Evolutionary conservation across 345 rosid species (phyloP), one percentile per base, ranked within the genome.

Genomic region (Acer campestre): DNA sequence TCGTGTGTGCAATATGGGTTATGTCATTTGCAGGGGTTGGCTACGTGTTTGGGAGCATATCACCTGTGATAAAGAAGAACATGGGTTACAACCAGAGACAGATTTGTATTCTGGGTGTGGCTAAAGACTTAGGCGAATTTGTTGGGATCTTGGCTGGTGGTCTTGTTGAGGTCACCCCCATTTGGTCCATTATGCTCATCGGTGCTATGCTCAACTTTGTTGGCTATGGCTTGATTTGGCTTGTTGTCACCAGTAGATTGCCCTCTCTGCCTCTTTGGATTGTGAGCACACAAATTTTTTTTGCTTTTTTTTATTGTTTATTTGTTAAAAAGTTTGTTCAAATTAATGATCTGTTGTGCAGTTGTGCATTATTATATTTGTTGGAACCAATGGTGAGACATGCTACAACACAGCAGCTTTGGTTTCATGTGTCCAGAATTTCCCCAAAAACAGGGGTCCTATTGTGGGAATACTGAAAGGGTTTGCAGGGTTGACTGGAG

Each of bases 401-500:
- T 94, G 88, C 88, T 93, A 84, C 92, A 94, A 94, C 76, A 93
- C 98, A 46, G 92, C 82, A 20, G 78, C 97, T 53, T 86, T 93
- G 2, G 97, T 94, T 65, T 94, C 98, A 27, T 90, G 94, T 16
- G 91, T 94, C 17, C 97, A 89, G 81, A 94, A 93, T 88, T 91
- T 94, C 83, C 98, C 97, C 8, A 91, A 84, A 81, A 89, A 85
- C 78, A 82, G 97, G 48, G 97, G 97, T 62, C 95, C 95, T 61
- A 85, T 93, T 18, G 97, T 94, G 13, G 98, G 98, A 51, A 89
- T 94, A 44, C 84, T 93, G 31, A 93, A 94, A 83, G 98, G 97
- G 18, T 94, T 93, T 79, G 92, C 98, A 7, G 98, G 98, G 31
- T 83, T 93, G 81, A 89, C 97, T 67, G 97, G 98, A n/a, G 98